phyloP scores from a whole-genome alignment of 768 basidiomycete species.

The Phanerochaete sordida region DNA sequence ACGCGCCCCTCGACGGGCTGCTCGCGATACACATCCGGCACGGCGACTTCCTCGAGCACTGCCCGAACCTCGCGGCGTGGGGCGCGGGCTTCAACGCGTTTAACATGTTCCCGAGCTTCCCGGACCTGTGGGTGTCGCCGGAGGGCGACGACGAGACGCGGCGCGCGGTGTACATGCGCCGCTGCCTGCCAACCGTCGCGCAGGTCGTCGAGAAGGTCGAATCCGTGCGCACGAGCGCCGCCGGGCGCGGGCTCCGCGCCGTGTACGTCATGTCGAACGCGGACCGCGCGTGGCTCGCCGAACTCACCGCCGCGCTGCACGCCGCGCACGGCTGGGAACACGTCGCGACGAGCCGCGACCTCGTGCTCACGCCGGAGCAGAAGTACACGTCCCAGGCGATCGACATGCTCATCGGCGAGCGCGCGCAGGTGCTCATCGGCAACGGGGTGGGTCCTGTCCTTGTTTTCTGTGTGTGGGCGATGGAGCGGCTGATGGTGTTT shows the following conservation, averaged over 20 bases:
- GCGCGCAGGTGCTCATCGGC: conserved; percentile 46
- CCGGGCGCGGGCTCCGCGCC: conserved; percentile 25
- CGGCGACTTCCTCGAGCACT: conserved; percentile 45
- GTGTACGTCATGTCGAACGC: conserved; percentile 51
- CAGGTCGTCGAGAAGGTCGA: conserved; percentile 37
- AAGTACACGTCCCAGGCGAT: conserved; percentile 39
- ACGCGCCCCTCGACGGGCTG: conserved; percentile 31
- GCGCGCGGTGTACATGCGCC: conserved; percentile 29
- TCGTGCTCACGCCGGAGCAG: conserved; percentile 38
- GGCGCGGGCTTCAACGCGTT: conserved; percentile 37
- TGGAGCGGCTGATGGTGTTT: neutral
- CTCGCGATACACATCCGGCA: conserved; percentile 48
- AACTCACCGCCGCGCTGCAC: conserved; percentile 33
- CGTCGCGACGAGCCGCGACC: conserved; percentile 37
- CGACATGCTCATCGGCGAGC: conserved; percentile 46
- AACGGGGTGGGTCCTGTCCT: conserved; percentile 46
- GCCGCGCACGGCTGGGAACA: conserved; percentile 31
- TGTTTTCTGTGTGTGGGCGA: no score
- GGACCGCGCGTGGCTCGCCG: conserved; percentile 32
- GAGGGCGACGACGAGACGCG: conserved; percentile 19
- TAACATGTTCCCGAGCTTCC: conserved; percentile 38
- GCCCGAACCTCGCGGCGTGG: conserved; percentile 31
- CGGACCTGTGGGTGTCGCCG: conserved; percentile 34
- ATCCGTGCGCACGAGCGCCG: conserved; percentile 24
- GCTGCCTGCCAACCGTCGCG: conserved; percentile 39